Evolutionary conservation across 768 basidiomycete genomes (phyloP), one percentile per base, ranked within the genome.

Genomic region (Podaxis rugospora): DNA sequence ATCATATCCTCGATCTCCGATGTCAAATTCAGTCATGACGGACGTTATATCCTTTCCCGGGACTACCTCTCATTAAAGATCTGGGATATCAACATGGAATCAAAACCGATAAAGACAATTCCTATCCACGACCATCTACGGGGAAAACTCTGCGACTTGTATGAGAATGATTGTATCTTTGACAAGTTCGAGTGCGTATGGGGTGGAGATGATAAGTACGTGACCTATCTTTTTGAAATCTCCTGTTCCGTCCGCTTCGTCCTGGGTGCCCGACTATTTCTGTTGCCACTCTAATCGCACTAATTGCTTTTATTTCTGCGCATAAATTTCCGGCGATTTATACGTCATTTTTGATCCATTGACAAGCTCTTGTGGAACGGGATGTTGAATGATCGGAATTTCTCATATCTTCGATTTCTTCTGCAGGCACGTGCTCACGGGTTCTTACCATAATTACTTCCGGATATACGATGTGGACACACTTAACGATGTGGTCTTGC

Each of bases 381-480:
- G 42, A 54, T 27, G 59, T 35, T n/a, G 25, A 54, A 42, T 61
- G 52, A 61, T 59, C 66, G 74, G 52, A 72, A 66, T 59, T 52
- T 61, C 36, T 60, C 50, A 55, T 39, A 62, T 52, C 40, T 23
- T 59, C 58, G 32, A 59, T 58, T 46, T 59, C 32, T 61, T 51
- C 32, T 59, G 42, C 68, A 99, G 97, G 69, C 88, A 95, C 73
- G 94, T 98, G 62, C 80, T 99, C 65, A 98, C 97, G n/a, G 97
- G 97, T 47, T 98, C 97, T 54, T 99, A 99, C 79, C 96, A 98
- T 80, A 99, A 99, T 78, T 98, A 96, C 79, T 95, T 99, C 90
- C 94, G 95, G 74, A 97, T 99, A 86, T 99, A 94, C 76, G 96
- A 98, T 74, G 85, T 87, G 56, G 93, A 96, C 62, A 86, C 88